A percentile compares a stretch with the other conserved stretches of the same genome.
These are phyloP conservation scores for Kodamaea neixiangensis DNA, from an alignment of 805 yeast species.

Conservation along the genomic window DNA sequence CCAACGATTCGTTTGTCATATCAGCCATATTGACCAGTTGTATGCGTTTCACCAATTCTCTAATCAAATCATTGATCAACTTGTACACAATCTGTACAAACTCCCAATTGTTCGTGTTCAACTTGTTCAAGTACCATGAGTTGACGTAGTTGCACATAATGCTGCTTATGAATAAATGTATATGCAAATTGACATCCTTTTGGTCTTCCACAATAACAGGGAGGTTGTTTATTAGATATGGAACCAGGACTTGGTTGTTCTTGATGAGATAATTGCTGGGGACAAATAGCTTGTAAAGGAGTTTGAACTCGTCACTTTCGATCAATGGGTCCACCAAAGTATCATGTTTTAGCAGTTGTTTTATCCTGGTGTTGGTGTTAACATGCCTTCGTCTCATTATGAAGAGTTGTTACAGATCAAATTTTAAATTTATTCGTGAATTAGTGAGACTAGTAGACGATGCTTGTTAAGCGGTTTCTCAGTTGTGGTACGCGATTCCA, in stretches of 20 bases:
- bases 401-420: neutral
- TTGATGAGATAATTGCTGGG: slow-evolving; percentile 35
- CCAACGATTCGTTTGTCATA: slow-evolving; percentile 25
- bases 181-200: slow-evolving; percentile 30
- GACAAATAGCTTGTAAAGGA: slow-evolving; percentile 35
- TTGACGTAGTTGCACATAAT: slow-evolving; percentile 20
- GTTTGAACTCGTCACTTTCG: slow-evolving; percentile 32
- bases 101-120: slow-evolving; percentile 34
- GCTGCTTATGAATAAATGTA: slow-evolving; percentile 39
- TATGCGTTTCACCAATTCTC: slow-evolving; percentile 25
- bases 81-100: slow-evolving; percentile 29
- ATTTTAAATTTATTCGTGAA: neutral
- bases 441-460: neutral
- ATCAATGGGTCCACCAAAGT: slow-evolving; percentile 20
- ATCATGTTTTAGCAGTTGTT: slow-evolving; percentile 5
- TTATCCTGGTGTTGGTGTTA: slow-evolving; percentile 2
- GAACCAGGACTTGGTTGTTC: slow-evolving; percentile 28
- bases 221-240: slow-evolving; percentile 28
- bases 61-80: slow-evolving; percentile 25
- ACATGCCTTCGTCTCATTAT: neutral
- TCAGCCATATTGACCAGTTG: slow-evolving; percentile 11
- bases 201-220: slow-evolving; percentile 26
- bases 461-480: neutral
- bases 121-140: slow-evolving; percentile 20
- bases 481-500: slow-evolving; percentile 4